Conservation (phyloP, 1,284 basidiomycete genomes). For the Apiotrichum gracile region DNA sequence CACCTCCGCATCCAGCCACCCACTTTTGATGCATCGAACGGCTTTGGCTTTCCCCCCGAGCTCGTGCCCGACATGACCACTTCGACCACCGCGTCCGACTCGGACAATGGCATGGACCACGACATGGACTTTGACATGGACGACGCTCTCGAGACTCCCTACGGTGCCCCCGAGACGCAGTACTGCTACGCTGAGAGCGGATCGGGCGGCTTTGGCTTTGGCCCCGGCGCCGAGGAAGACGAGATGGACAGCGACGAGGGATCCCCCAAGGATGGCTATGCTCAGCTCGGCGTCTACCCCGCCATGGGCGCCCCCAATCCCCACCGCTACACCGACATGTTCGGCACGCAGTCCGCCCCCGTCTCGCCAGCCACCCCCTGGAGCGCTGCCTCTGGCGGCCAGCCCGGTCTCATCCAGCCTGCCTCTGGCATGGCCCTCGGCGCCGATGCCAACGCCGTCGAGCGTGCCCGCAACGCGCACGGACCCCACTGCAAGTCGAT, state of each 20-base stretch:
- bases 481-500: constrained; percentile 44
- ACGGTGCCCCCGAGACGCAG: background rate
- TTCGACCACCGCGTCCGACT: constrained; percentile 12
- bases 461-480: constrained; percentile 36
- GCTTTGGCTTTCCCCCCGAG: constrained; percentile 25
- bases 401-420: constrained; percentile 37
- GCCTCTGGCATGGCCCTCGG: constrained; percentile 18
- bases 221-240: constrained; percentile 44
- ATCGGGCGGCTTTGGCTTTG: constrained; percentile 41
- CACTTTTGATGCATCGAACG: constrained; percentile 6
- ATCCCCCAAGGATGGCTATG: constrained; percentile 5
- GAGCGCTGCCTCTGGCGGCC: background rate
- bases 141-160: constrained; percentile 4
- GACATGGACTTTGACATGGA: constrained; percentile 32
- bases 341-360: constrained; percentile 15
- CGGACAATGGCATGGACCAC: constrained; percentile 30
- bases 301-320: background rate
- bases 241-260: constrained; percentile 24
- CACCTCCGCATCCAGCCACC: constrained; percentile 13
- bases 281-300: constrained; percentile 9
- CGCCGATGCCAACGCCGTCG: constrained; percentile 25
- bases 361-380: constrained; percentile 18
- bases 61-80: constrained; percentile 28
- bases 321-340: background rate
- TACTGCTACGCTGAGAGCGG: constrained; percentile 28